Evolutionary conservation across 495 filamentous ascomycete genomes (phyloP), one percentile per base, ranked within the genome.

Genomic region (Haplographium delicatum): DNA sequence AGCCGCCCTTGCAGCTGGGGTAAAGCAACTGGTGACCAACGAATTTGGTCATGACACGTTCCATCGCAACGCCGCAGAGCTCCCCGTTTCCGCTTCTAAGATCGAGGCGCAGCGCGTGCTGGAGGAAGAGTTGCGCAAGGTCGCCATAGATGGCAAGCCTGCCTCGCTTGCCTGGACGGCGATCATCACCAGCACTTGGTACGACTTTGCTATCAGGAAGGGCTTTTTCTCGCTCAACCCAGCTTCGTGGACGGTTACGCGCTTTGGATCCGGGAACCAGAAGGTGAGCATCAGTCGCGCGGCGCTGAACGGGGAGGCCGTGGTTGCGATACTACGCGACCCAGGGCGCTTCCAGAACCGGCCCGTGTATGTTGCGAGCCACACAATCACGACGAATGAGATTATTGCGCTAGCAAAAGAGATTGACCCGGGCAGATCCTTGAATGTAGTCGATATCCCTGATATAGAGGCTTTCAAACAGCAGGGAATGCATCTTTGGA

Each of bases 321-420:
- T 40, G n/a, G 37, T 40, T 40, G 37, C 37, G 10, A 18, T 40
- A 10, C 8, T 40, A 6, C 37, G 37, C 19, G 37, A 40, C 13
- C 37, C 37, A 6, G 37, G 20, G 37, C 37, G 37, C 37, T 40
- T 40, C 37, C 37, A 18, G n/a, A 40, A 40, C 37, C 37, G 37
- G 13, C 37, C 37, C 3, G 37, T 20, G 37, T 40, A 40, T 6
- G 13, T 40, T 40, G 37, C 37, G 19, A 19, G 37, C 37, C 37
- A 40, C 37, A 15, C 37, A 2, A 6, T 40, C 37, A 40, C 37
- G 18, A 40, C 37, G 19, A 40, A 40, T 20, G 37, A 40, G 37
- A 13, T 40, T 18, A 40, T 40, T 40, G 37, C 37, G 37, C 37
- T 40, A 3, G 37, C 19, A 2, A 3, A 40, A 10, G 37, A 40